Percentiles rank a stretch among this genome's conserved stretches.
Evolutionary conservation across 2,329 filamentous ascomycete species (phyloP).

Genomic region (Ophiostoma populinum): DNA sequence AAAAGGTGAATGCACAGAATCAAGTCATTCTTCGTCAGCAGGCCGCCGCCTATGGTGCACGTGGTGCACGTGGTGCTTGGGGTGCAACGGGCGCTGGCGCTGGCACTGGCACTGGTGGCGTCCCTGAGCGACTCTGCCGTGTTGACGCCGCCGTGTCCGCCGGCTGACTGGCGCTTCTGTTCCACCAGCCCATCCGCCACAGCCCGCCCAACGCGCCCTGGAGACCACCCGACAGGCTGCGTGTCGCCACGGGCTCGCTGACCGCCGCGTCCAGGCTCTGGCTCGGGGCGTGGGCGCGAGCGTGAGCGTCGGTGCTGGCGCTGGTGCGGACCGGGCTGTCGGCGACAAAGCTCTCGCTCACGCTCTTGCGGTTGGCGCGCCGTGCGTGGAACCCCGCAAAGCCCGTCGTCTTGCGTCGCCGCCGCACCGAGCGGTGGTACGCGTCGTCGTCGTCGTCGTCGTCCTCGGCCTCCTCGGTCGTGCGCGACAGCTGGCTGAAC

Average conservation of each 20-base stretch:
- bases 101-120: too few species aligned
- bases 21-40: too few species aligned
- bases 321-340: too few species aligned
- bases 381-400: slow-evolving; percentile 44
- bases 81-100: too few species aligned
- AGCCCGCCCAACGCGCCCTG: slow-evolving; percentile 35
- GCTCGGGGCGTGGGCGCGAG: slow-evolving; percentile 5
- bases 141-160: slow-evolving; percentile 6
- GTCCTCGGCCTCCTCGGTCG: not conserved
- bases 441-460: slow-evolving; percentile 8
- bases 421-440: slow-evolving; percentile 17
- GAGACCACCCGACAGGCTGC: too few species aligned
- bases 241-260: too few species aligned
- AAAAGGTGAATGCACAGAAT: too few species aligned
- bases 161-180: too few species aligned
- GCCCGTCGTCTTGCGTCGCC: slow-evolving; percentile 40
- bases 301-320: not conserved
- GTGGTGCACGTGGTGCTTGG: too few species aligned
- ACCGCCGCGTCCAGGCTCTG: too few species aligned
- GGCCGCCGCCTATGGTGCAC: too few species aligned
- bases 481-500: slow-evolving; percentile 10
- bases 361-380: slow-evolving; percentile 21
- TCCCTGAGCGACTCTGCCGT: too few species aligned
- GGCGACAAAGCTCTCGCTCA: slow-evolving; percentile 4
- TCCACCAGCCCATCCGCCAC: slow-evolving; percentile 40